These are phyloP conservation scores for Chlorella sorokiniana DNA, from an alignment of 139 green algal genomes.

Conservation along the genomic window DNA sequence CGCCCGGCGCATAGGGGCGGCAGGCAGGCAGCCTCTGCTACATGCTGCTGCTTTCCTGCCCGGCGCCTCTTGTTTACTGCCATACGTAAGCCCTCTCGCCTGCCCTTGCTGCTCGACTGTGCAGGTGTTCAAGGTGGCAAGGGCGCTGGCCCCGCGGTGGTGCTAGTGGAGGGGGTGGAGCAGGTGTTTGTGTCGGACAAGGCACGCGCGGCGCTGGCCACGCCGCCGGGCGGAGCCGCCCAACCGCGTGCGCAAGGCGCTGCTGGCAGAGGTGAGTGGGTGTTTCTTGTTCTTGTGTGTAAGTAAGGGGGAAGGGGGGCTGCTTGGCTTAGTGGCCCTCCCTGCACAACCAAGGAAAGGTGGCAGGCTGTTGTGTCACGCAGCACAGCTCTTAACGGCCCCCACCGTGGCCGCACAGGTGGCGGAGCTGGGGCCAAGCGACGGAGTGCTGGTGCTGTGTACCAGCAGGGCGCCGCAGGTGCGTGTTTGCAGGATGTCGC, in stretches of 20 bases:
- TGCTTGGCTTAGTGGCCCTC: too few relatives aligned
- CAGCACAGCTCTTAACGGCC: too few relatives aligned
- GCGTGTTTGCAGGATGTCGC: background rate
- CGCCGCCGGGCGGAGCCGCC: slow-evolving; percentile 60
- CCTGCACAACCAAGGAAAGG: background rate
- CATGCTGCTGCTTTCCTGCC: too few relatives aligned
- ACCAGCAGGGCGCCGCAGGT: slow-evolving; percentile 69
- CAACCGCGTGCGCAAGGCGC: slow-evolving; percentile 88
- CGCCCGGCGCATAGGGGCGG: too few relatives aligned
- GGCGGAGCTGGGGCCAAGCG: slow-evolving; percentile 50
- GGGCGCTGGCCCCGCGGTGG: slow-evolving; percentile 79
- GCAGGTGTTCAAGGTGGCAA: slow-evolving; percentile 77
- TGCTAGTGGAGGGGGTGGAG: slow-evolving; percentile 91
- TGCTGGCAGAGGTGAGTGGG: slow-evolving; percentile 74
- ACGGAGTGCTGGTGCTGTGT: slow-evolving; percentile 58
- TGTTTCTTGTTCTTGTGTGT: background rate
- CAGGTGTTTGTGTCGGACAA: slow-evolving; percentile 91
- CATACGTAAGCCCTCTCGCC: background rate
- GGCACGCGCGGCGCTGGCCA: slow-evolving; percentile 81
- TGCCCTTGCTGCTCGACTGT: too few relatives aligned
- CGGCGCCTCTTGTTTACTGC: background rate
- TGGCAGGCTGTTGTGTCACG: too few relatives aligned
- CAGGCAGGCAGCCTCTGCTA: too few relatives aligned
- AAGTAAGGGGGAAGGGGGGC: background rate
- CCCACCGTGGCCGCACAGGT: slow-evolving; percentile 35